Evolutionary conservation across 352 stramenopile species (phyloP).

Genomic region (Phytophthora brassicae): DNA sequence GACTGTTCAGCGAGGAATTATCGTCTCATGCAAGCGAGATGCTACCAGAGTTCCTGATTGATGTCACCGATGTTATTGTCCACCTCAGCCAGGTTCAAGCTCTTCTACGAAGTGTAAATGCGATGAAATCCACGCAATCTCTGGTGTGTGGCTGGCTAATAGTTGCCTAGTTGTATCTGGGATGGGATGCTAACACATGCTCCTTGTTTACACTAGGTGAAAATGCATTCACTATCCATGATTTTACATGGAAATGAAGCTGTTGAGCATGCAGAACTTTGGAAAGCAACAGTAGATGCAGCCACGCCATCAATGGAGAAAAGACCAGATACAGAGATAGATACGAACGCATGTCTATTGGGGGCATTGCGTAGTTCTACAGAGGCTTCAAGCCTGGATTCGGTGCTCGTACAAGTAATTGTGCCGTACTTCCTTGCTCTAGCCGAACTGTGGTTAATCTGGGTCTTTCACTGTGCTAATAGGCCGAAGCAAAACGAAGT

Average conservation of each 20-base stretch:
- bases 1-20: slow-evolving; percentile 29
- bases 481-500: slow-evolving; percentile 23
- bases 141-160: slow-evolving; percentile 26
- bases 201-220: slow-evolving; percentile 15
- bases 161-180: not conserved
- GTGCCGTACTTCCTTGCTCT: not conserved
- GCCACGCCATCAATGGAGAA: not conserved
- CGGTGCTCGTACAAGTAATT: slow-evolving; percentile 18
- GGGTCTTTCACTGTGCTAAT: not conserved
- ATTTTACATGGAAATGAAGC: slow-evolving; percentile 13
- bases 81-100: slow-evolving; percentile 44
- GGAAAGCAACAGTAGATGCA: slow-evolving; percentile 18
- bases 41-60: slow-evolving; percentile 39
- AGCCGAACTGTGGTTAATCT: not conserved
- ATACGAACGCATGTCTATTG: not conserved
- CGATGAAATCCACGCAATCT: slow-evolving; percentile 21
- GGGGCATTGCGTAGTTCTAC: not conserved
- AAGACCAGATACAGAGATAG: not conserved
- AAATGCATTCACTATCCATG: slow-evolving; percentile 20
- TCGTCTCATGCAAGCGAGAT: slow-evolving; percentile 26
- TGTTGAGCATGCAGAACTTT: slow-evolving; percentile 21
- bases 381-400: not conserved
- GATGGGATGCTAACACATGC: slow-evolving; percentile 1
- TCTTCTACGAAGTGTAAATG: slow-evolving; percentile 38
- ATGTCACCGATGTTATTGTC: slow-evolving; percentile 23